A percentile compares a stretch with the other conserved stretches of the same genome.
Conservation (phyloP, 2,329 filamentous ascomycete genomes). For the Phaeophleospora eucalypticola region DNA sequence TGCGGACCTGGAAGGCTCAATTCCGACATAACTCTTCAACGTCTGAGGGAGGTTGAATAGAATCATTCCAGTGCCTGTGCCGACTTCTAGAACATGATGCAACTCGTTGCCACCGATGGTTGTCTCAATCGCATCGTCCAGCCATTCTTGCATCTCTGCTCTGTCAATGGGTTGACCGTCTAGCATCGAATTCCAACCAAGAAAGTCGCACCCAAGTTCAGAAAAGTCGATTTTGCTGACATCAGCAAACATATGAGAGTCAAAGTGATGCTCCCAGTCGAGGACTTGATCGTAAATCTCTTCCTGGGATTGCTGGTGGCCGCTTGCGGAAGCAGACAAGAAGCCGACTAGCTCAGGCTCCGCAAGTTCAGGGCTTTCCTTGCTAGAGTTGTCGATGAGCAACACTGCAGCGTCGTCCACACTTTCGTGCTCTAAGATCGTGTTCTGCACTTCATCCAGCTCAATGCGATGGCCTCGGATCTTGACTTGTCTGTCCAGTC, state of each 20-base stretch:
- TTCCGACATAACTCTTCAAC: background rate
- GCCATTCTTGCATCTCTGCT: constrained; percentile 1
- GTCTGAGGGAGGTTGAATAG: background rate
- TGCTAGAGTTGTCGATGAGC: background rate
- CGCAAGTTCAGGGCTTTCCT: no score
- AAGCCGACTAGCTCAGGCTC: background rate
- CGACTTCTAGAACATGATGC: background rate
- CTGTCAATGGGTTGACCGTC: background rate
- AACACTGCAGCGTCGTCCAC: background rate
- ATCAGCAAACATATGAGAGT: background rate
- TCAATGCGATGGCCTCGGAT: constrained; percentile 2
- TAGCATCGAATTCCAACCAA: constrained; percentile 3
- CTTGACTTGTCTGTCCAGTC: constrained; percentile 5
- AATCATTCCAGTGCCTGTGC: background rate
- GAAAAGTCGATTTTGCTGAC: background rate
- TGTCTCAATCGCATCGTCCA: constrained; percentile 5
- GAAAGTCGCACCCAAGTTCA: background rate
- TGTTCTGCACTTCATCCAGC: background rate
- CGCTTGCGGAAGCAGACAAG: no score
- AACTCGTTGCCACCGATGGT: constrained; percentile 1
- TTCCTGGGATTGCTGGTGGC: no score
- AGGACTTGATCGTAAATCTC: no score
- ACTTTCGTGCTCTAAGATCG: background rate
- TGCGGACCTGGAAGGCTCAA: background rate
- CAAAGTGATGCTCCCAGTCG: no score